phyloP scores from a whole-genome alignment of 257 asterid species.

The Nicotiana attenuata region DNA sequence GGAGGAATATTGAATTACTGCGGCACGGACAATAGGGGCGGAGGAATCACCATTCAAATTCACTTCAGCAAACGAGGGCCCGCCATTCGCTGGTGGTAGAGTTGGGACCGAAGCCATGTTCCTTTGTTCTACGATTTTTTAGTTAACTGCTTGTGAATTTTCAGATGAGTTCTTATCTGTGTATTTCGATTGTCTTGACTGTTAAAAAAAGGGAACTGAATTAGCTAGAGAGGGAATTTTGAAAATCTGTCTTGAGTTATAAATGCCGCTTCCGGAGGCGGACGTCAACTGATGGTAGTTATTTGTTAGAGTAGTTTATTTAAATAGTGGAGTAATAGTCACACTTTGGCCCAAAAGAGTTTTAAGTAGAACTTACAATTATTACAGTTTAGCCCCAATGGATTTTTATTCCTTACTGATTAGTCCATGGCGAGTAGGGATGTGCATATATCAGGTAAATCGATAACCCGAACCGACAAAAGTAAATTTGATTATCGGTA shows the following conservation, averaged over 20 bases:
- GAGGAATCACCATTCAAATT: too few species aligned
- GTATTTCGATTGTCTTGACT: background rate
- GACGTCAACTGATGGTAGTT: background rate
- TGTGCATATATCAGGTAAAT: too few species aligned
- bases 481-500: too few species aligned
- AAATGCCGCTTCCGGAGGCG: background rate
- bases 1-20: slow-evolving; percentile 88
- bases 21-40: slow-evolving; percentile 45
- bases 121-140: background rate
- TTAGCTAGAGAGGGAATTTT: background rate
- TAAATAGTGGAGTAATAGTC: too few species aligned
- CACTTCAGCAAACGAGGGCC: too few species aligned
- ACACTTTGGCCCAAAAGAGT: background rate
- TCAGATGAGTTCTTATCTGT: background rate
- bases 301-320: too few species aligned
- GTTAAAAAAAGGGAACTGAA: background rate
- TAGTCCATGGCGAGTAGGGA: too few species aligned
- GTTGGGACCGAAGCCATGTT: slow-evolving; percentile 55
- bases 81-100: too few species aligned
- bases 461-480: too few species aligned
- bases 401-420: too few species aligned
- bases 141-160: background rate
- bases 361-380: background rate
- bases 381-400: too few species aligned
- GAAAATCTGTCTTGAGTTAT: background rate